phyloP scores from a whole-genome alignment of 768 basidiomycete genomes.

The Auriscalpium orientale region DNA sequence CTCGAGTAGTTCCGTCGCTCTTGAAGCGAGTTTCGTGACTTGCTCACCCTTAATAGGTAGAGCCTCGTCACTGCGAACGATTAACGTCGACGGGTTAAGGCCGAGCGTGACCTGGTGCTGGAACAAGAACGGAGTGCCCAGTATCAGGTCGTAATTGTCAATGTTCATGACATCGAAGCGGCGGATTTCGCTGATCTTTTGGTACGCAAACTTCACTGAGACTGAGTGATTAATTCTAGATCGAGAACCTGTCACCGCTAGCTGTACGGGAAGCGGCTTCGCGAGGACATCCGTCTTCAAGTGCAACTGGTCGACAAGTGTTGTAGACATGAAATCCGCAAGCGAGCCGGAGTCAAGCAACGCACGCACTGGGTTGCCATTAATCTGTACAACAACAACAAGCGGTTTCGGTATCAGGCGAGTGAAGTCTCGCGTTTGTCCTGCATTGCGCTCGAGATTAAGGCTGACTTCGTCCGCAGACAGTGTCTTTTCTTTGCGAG shows the following conservation, averaged over 20 bases:
- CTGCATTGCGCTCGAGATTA: background rate
- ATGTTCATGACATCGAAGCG: slow-evolving; percentile 23
- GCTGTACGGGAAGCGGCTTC: slow-evolving; percentile 27
- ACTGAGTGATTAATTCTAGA: slow-evolving; percentile 28
- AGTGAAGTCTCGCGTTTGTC: background rate
- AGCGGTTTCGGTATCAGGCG: slow-evolving; percentile 6
- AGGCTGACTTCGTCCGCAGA: background rate
- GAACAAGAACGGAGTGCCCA: slow-evolving; percentile 26
- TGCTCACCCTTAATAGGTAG: background rate
- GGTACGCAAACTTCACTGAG: slow-evolving; percentile 24
- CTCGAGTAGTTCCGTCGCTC: background rate
- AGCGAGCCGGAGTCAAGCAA: slow-evolving; percentile 22
- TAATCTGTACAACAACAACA: slow-evolving; percentile 8
- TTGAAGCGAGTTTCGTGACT: background rate
- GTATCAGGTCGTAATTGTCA: slow-evolving; percentile 22
- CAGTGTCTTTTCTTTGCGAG: background rate
- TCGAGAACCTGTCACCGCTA: slow-evolving; percentile 35
- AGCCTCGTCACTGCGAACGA: background rate
- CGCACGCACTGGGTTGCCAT: slow-evolving; percentile 13
- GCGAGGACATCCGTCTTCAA: slow-evolving; percentile 18
- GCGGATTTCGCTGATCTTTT: slow-evolving; percentile 22
- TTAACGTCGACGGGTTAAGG: background rate
- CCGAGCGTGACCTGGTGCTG: slow-evolving; percentile 12
- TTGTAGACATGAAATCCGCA: slow-evolving; percentile 25
- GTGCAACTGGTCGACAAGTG: slow-evolving; percentile 21